Base-by-base conservation (phyloP, 1,284 basidiomycete genomes). In the Fomitopsis betulina region DNA sequence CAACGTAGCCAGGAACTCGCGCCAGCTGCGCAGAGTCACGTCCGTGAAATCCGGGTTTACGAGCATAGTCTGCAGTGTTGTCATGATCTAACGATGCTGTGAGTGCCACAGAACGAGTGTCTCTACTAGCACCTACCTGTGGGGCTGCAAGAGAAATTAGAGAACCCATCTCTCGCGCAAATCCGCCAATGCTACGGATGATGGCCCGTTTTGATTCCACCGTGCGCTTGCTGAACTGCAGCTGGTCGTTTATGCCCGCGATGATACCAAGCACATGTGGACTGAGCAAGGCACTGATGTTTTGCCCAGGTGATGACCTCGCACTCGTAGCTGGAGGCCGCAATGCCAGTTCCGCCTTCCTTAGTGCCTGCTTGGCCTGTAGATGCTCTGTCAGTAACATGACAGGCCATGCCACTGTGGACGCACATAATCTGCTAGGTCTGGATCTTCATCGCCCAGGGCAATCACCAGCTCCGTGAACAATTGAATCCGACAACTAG, bases 31-130 rank as follows among this genome's bases (percentile, higher is more conserved):
- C 2, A 99, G 79, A 0, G 94, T 92, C 4, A 87, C 86, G 58
- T 90, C 83, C 1, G 91, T 83, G 5, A 99, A 79, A 57, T 89
- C 88, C 0, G 83, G 81, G 9, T 89, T 79, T 43, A 79, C 76
- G 7, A 98, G 79, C 70, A 90, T 93, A 19, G 91, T 94, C 74
- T 98, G 96, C 43, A 99, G 81, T n/a, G 91, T 94, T 0, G 96
- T 94, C 89, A 99, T 94, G 65, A 99, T 89, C 94, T 97, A 35
- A n/a, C 25, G 15, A 38, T 32, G 3, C 7, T 32, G 12, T 56
- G 40, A 53, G 53, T 35, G 19, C 12, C 15, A 19, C 5, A 2
- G 13, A 40, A 7, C 32, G 13, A 12, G n/a, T 4, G 17, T 23
- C 50, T 37, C 19, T 61, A 56, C 57, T 1, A 60, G 63, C 73